These are phyloP conservation scores for Ophiostoma sp. DNA, from an alignment of 2,329 filamentous ascomycete genomes.

Conservation along the genomic window DNA sequence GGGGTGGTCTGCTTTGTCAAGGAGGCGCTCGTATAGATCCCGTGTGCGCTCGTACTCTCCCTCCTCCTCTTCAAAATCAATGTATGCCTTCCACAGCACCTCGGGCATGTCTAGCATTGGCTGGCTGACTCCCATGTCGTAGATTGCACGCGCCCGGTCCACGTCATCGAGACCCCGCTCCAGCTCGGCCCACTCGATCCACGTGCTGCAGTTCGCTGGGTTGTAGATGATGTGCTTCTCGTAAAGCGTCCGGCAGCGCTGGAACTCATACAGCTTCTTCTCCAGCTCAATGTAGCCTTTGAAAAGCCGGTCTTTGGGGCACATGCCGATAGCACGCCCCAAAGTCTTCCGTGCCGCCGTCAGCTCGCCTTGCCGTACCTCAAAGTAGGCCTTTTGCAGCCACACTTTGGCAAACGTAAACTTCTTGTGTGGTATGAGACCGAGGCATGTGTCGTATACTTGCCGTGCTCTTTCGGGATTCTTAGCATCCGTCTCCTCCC, in stretches of 20 bases:
- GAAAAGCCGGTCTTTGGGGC: conserved; percentile 93
- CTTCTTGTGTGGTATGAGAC: conserved; percentile 86
- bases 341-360: conserved; percentile 78
- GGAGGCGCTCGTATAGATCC: conserved; percentile 77
- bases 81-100: conserved; percentile 94
- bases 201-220: conserved; percentile 81
- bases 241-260: conserved; percentile 83
- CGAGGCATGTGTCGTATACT: conserved; percentile 84
- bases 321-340: conserved; percentile 86
- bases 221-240: conserved; percentile 94
- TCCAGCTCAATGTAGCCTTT: conserved; percentile 90
- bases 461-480: conserved; percentile 75
- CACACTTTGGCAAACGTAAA: conserved; percentile 98
- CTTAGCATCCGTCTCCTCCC: conserved; percentile 82
- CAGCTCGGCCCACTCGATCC: conserved; percentile 93
- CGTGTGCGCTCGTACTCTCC: conserved; percentile 82
- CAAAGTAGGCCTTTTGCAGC: conserved; percentile 89
- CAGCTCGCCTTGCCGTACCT: conserved; percentile 80
- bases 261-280: conserved; percentile 89
- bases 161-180: conserved; percentile 87
- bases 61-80: conserved; percentile 96
- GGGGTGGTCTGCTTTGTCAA: conserved; percentile 95
- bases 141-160: conserved; percentile 83
- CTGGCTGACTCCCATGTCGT: conserved; percentile 81
- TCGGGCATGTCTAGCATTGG: conserved; percentile 92